Conservation (phyloP, 2,329 filamentous ascomycete species). For the Orbilia ellipsospora region DNA sequence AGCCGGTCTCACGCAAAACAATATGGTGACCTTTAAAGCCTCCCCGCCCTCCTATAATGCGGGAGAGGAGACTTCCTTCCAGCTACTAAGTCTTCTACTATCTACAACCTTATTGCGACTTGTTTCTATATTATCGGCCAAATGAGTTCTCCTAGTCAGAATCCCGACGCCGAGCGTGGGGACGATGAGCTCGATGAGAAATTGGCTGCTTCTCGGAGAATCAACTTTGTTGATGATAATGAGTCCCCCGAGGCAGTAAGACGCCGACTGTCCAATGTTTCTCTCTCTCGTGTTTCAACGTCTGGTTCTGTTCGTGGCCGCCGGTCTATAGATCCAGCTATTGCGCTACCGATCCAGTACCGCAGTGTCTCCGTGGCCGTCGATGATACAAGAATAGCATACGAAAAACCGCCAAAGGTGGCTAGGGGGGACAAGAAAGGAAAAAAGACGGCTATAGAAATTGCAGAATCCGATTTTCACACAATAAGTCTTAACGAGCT, state of each 20-base stretch:
- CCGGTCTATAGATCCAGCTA: conserved; percentile 40
- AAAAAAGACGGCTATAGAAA: conserved; percentile 43
- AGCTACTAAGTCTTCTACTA: conserved; percentile 23
- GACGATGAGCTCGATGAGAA: conserved; percentile 50
- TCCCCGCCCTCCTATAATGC: conserved; percentile 21
- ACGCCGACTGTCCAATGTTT: background rate
- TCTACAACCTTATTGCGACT: conserved; percentile 16
- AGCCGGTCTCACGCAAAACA: conserved; percentile 39
- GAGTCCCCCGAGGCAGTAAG: background rate
- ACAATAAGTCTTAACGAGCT: conserved; percentile 46
- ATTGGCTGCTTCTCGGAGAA: conserved; percentile 32
- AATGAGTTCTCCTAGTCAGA: conserved; percentile 51
- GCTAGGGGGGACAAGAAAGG: conserved; percentile 39
- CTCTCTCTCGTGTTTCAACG: conserved; percentile 19
- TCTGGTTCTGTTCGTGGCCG: conserved; percentile 32
- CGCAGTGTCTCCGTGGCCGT: conserved; percentile 45
- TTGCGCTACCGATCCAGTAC: conserved; percentile 47
- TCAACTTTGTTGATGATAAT: conserved; percentile 36
- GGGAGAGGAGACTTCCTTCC: conserved; percentile 23
- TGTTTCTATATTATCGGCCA: conserved; percentile 25
- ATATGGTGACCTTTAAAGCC: conserved; percentile 40
- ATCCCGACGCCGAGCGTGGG: conserved; percentile 45
- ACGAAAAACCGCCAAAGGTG: conserved; percentile 19
- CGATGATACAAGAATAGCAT: conserved; percentile 34
- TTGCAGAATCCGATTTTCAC: conserved; percentile 48